phyloP scores from a whole-genome alignment of 306 rosid species.

The Begonia loranthoides region DNA sequence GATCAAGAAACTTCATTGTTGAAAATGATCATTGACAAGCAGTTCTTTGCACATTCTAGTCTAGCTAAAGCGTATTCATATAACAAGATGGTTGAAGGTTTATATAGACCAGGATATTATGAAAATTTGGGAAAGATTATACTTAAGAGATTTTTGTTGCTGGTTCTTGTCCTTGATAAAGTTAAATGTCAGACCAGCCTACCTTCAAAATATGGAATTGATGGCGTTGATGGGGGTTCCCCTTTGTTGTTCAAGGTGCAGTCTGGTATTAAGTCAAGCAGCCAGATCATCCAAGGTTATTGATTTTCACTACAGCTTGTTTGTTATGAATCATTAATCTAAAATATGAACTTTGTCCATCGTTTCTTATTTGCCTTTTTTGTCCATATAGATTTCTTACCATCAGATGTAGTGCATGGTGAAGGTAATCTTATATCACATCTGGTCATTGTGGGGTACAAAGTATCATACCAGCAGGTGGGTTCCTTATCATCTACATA shows the following conservation, averaged over 20 bases:
- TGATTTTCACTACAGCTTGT: slow-evolving; percentile 1
- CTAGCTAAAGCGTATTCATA: slow-evolving; percentile 62
- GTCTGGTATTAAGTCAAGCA: slow-evolving; percentile 56
- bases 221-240: slow-evolving; percentile 94
- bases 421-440: slow-evolving; percentile 86
- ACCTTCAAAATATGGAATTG: slow-evolving; percentile 73
- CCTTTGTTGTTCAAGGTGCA: slow-evolving; percentile 58
- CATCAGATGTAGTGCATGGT: slow-evolving; percentile 80
- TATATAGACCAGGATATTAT: slow-evolving; percentile 84
- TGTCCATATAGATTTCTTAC: slow-evolving; percentile 59
- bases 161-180: slow-evolving; percentile 72
- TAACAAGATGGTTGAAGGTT: slow-evolving; percentile 87
- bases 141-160: slow-evolving; percentile 64
- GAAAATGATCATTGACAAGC: slow-evolving; percentile 65
- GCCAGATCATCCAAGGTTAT: slow-evolving; percentile 66
- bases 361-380: slow-evolving; percentile 28
- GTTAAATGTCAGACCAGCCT: slow-evolving; percentile 73
- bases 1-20: slow-evolving; percentile 47
- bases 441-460: slow-evolving; percentile 66
- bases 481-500: background rate
- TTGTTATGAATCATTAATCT: background rate
- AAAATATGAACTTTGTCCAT: slow-evolving; percentile 5
- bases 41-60: slow-evolving; percentile 54
- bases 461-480: slow-evolving; percentile 73
- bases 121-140: slow-evolving; percentile 70